These are phyloP conservation scores for Suillus fuscotomentosus DNA, from an alignment of 768 basidiomycete species.

Conservation along the genomic window DNA sequence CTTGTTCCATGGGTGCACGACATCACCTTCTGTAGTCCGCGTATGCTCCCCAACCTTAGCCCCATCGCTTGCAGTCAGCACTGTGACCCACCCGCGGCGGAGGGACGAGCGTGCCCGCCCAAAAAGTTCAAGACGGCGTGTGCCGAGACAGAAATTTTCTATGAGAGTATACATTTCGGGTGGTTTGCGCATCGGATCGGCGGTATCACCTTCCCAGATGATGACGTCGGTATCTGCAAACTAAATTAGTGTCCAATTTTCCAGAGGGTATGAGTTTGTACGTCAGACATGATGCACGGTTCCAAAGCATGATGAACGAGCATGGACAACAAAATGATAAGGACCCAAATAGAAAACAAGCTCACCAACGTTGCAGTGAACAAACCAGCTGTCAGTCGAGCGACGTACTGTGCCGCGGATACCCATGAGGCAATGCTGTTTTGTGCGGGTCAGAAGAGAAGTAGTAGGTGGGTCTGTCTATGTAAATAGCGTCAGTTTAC, in stretches of 20 bases:
- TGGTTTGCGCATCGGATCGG: slow-evolving; percentile 83
- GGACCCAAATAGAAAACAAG: neutral
- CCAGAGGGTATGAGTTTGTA: slow-evolving; percentile 6
- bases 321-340: slow-evolving; percentile 6
- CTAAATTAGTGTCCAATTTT: neutral
- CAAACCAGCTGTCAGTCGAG: slow-evolving; percentile 94
- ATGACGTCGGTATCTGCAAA: slow-evolving; percentile 90
- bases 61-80: slow-evolving; percentile 64
- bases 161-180: slow-evolving; percentile 95
- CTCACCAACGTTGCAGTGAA: slow-evolving; percentile 96
- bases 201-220: slow-evolving; percentile 90
- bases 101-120: slow-evolving; percentile 65
- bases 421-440: slow-evolving; percentile 96
- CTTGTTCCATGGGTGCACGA: slow-evolving; percentile 50
- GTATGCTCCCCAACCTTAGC: slow-evolving; percentile 41
- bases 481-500: slow-evolving; percentile 1
- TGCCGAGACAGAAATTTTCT: slow-evolving; percentile 96
- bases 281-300: too few relatives aligned
- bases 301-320: slow-evolving; percentile 6
- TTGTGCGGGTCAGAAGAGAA: slow-evolving; percentile 83
- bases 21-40: slow-evolving; percentile 21
- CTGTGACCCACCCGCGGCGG: slow-evolving; percentile 92
- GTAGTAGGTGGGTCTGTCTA: slow-evolving; percentile 86
- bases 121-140: slow-evolving; percentile 88
- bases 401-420: slow-evolving; percentile 95